Percentiles rank a stretch among this genome's conserved stretches.
phyloP scores from a whole-genome alignment of 768 basidiomycete genomes.

The Brasilioporus rufonigricans region DNA sequence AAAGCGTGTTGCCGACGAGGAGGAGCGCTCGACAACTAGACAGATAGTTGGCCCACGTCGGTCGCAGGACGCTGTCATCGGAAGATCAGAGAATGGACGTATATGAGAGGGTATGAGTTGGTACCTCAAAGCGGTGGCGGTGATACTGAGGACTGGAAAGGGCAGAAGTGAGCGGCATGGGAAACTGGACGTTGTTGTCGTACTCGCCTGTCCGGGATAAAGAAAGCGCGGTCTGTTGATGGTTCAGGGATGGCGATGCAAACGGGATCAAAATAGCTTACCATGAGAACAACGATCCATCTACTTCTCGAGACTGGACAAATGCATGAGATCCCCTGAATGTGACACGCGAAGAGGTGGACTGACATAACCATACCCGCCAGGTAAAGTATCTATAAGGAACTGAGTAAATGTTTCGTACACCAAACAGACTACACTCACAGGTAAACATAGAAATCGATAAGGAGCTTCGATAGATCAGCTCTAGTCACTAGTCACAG shows the following conservation, averaged over 20 bases:
- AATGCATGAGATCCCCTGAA: slow-evolving; percentile 1
- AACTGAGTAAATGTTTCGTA: neutral
- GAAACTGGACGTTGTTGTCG: neutral
- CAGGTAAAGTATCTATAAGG: slow-evolving; percentile 27
- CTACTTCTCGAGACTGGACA: slow-evolving; percentile 13
- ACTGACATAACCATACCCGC: slow-evolving; percentile 30
- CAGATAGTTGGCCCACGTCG: slow-evolving; percentile 14
- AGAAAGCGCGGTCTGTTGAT: slow-evolving; percentile 14
- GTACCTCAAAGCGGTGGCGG: slow-evolving; percentile 18
- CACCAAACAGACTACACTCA: neutral
- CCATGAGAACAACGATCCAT: slow-evolving; percentile 23
- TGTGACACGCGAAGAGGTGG: neutral
- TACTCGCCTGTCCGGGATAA: slow-evolving; percentile 22
- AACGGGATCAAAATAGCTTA: neutral
- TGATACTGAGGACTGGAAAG: slow-evolving; percentile 17
- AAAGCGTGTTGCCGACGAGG: slow-evolving; percentile 22
- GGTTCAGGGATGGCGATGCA: neutral
- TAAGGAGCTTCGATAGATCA: slow-evolving; percentile 19
- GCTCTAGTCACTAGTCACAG: neutral
- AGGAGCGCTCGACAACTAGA: slow-evolving; percentile 1
- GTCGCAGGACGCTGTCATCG: slow-evolving; percentile 6
- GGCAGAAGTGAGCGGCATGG: neutral
- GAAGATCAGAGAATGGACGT: neutral
- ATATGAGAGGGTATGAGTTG: too few species aligned
- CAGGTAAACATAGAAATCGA: slow-evolving; percentile 29